Evolutionary conservation across 164 flowering plant species (phyloP).

Genomic region (Hamamelis virginiana): DNA sequence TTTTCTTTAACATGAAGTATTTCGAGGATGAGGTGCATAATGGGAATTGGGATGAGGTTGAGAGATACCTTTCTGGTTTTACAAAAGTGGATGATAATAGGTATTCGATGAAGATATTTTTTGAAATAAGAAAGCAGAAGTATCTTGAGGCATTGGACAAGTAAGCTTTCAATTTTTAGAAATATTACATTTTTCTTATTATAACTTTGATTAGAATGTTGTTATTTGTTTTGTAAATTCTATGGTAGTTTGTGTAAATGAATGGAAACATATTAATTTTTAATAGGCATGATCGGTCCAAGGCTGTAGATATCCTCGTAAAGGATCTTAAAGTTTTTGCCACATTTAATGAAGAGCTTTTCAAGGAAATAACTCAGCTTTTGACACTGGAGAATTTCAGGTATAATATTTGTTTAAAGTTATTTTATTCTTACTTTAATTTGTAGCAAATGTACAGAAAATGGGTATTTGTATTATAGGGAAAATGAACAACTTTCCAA

Average conservation of each 20-base stretch:
- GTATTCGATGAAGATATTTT: conserved; percentile 87
- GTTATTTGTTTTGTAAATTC: neutral
- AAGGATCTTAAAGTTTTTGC: conserved; percentile 86
- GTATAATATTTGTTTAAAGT: conserved; percentile 22
- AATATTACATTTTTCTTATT: neutral
- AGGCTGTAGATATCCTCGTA: conserved; percentile 78
- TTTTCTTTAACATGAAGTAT: conserved; percentile 87
- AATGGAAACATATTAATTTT: conserved; percentile 7
- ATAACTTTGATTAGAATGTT: neutral
- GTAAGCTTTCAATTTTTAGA: conserved; percentile 37
- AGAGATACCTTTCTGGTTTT: conserved; percentile 80
- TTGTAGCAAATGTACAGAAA: neutral
- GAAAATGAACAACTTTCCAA: conserved; percentile 85
- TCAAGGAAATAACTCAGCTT: conserved; percentile 83
- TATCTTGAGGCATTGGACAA: conserved; percentile 89
- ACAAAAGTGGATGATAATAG: conserved; percentile 81
- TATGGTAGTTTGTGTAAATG: neutral
- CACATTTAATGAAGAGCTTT: conserved; percentile 77
- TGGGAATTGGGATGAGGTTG: conserved; percentile 93
- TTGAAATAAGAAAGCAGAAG: conserved; percentile 88
- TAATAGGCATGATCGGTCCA: conserved; percentile 70
- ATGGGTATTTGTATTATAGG: conserved; percentile 28
- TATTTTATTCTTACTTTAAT: neutral
- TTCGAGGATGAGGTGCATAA: conserved; percentile 74
- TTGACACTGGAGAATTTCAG: conserved; percentile 82